Conservation (phyloP, 2,329 filamentous ascomycete species). For the Aspergillus versicolor region DNA sequence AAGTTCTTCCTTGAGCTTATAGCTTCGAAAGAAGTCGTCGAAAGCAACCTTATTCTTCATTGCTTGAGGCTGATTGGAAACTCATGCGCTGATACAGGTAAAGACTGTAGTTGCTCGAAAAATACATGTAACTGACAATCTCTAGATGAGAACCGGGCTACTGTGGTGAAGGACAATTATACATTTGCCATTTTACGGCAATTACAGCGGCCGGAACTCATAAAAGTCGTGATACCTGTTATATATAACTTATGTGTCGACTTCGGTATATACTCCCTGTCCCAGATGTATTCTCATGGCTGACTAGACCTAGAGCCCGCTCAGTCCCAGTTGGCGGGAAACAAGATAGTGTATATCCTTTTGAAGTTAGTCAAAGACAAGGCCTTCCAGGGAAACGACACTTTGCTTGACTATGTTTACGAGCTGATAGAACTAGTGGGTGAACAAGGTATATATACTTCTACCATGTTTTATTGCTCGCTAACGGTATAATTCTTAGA, state of each 20-base stretch:
- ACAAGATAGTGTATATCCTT: slow-evolving; percentile 37
- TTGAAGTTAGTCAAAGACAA: slow-evolving; percentile 35
- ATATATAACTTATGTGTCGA: slow-evolving; percentile 48
- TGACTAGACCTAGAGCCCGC: slow-evolving; percentile 37
- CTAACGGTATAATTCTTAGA: slow-evolving; percentile 21
- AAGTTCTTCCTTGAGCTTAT: slow-evolving; percentile 43
- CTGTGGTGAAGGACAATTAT: slow-evolving; percentile 41
- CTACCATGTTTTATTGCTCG: not conserved
- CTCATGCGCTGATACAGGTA: slow-evolving; percentile 47
- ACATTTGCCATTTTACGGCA: slow-evolving; percentile 38
- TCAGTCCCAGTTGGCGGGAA: slow-evolving; percentile 37
- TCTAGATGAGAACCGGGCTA: slow-evolving; percentile 43
- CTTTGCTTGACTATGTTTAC: slow-evolving; percentile 37
- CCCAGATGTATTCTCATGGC: not conserved
- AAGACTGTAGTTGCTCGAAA: slow-evolving; percentile 1
- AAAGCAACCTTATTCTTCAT: slow-evolving; percentile 37
- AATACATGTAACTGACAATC: slow-evolving; percentile 12
- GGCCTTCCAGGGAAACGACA: slow-evolving; percentile 30
- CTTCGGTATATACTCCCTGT: slow-evolving; percentile 32
- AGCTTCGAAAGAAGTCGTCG: slow-evolving; percentile 29
- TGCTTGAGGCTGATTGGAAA: slow-evolving; percentile 46
- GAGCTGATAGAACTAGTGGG: slow-evolving; percentile 41
- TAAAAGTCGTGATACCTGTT: slow-evolving; percentile 43
- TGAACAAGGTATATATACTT: slow-evolving; percentile 36
- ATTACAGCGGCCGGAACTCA: slow-evolving; percentile 34